Percentiles rank a stretch among this genome's conserved stretches.
Conservation (phyloP, 305 asterid species). For the Plantago rigida region DNA sequence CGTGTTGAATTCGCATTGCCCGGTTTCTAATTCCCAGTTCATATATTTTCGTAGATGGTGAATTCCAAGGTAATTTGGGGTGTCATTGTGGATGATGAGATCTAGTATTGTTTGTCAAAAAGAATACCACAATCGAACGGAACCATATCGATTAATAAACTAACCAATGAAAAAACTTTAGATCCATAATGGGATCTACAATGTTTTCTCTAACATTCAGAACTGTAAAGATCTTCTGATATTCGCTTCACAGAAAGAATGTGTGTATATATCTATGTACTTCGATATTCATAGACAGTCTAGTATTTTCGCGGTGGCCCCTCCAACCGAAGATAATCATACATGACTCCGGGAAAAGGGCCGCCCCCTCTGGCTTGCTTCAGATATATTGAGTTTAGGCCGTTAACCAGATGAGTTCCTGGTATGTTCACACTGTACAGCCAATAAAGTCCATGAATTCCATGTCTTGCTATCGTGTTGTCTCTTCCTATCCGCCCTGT, state of each 20-base stretch:
- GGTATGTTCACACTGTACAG: conserved; percentile 28
- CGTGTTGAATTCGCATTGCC: no score
- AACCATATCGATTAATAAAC: no score
- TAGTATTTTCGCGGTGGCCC: conserved; percentile 28
- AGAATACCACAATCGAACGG: no score
- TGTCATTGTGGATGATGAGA: no score
- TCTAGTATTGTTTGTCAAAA: no score
- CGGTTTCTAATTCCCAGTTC: no score
- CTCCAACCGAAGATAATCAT: conserved; percentile 64
- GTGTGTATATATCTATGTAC: conserved; percentile 4
- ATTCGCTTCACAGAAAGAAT: background rate
- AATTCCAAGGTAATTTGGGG: no score
- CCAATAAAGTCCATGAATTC: conserved; percentile 61
- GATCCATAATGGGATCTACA: no score
- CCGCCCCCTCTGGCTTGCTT: conserved; percentile 31
- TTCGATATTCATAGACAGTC: background rate
- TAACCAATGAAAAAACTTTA: no score
- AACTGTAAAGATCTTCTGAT: no score
- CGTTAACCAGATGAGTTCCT: conserved; percentile 31
- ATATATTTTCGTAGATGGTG: no score
- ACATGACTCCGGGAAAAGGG: conserved; percentile 42
- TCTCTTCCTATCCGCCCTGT: conserved; percentile 46
- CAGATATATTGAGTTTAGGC: conserved; percentile 42
- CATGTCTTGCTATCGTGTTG: conserved; percentile 67
- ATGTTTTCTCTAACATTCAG: no score